A percentile compares a stretch with the other conserved stretches of the same genome.
Evolutionary conservation across 163 green algal genomes (phyloP).

Genomic region (Volvox carteri): DNA sequence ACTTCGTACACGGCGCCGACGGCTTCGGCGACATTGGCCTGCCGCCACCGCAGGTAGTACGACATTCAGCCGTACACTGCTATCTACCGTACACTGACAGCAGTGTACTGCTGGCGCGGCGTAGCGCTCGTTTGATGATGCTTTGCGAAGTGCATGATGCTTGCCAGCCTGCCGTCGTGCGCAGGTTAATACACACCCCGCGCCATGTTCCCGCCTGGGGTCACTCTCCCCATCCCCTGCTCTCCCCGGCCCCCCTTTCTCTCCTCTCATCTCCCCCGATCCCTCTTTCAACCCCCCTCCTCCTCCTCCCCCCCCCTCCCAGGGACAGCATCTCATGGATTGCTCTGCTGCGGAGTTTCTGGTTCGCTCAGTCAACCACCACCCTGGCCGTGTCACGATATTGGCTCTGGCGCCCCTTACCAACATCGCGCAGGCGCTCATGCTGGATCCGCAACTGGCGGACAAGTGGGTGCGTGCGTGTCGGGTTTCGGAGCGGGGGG

Average conservation of each 20-base stretch:
- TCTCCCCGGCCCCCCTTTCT: neutral
- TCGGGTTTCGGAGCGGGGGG: neutral
- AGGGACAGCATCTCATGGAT: neutral
- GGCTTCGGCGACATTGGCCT: conserved; percentile 89
- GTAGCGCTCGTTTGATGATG: no score
- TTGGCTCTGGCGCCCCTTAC: conserved; percentile 85
- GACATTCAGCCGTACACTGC: neutral
- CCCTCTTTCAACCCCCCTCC: neutral
- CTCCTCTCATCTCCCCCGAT: neutral
- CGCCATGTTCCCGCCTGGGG: no score
- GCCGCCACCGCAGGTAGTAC: conserved; percentile 57
- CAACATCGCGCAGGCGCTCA: conserved; percentile 88
- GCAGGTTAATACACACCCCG: no score
- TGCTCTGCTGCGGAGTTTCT: conserved; percentile 86
- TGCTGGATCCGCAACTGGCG: conserved; percentile 74
- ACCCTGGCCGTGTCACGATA: conserved; percentile 81
- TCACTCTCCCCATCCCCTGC: neutral
- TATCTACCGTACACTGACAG: neutral
- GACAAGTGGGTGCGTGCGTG: conserved; percentile 68
- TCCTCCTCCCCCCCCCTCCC: neutral
- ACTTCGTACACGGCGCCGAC: conserved; percentile 94
- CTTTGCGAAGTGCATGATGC: no score
- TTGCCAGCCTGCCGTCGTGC: no score
- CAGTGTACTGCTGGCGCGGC: no score
- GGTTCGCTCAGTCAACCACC: conserved; percentile 61